Conservation (phyloP, 768 basidiomycete genomes). For the Lactarius evosmus region DNA sequence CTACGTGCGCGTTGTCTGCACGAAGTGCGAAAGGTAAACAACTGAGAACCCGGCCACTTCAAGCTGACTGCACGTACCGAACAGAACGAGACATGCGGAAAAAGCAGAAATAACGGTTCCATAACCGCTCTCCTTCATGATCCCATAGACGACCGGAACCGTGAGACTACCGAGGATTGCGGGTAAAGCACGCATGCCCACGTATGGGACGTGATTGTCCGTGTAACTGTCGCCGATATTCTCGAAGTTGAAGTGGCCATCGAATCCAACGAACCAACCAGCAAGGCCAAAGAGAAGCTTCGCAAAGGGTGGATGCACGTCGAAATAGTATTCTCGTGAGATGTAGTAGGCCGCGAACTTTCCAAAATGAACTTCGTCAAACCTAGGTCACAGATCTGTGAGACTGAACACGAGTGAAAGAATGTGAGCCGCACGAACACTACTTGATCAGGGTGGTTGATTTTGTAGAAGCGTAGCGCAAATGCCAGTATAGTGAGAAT, state of each 20-base stretch:
- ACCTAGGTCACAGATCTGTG: slow-evolving; percentile 45
- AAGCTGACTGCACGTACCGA: slow-evolving; percentile 60
- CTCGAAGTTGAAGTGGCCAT: slow-evolving; percentile 91
- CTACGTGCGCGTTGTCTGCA: slow-evolving; percentile 91
- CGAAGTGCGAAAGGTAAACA: background rate
- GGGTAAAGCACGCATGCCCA: slow-evolving; percentile 89
- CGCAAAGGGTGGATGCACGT: slow-evolving; percentile 96
- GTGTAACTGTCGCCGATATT: slow-evolving; percentile 94
- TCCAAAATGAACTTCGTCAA: slow-evolving; percentile 98
- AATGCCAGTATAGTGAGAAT: slow-evolving; percentile 74
- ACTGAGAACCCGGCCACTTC: background rate
- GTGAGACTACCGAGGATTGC: slow-evolving; percentile 91
- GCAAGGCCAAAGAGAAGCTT: slow-evolving; percentile 92
- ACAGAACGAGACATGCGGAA: slow-evolving; percentile 79
- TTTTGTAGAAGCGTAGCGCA: slow-evolving; percentile 87
- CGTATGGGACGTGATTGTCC: slow-evolving; percentile 82
- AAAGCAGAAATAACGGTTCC: slow-evolving; percentile 89
- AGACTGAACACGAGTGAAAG: slow-evolving; percentile 1
- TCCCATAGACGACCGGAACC: slow-evolving; percentile 85
- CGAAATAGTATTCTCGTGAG: slow-evolving; percentile 93
- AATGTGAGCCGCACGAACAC: slow-evolving; percentile 55
- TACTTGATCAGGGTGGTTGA: slow-evolving; percentile 91
- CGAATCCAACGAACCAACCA: slow-evolving; percentile 96
- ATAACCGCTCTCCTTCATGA: slow-evolving; percentile 98
- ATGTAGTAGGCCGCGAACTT: slow-evolving; percentile 98